phyloP scores from a whole-genome alignment of 306 rosid species.

The Calophaca sinica region DNA sequence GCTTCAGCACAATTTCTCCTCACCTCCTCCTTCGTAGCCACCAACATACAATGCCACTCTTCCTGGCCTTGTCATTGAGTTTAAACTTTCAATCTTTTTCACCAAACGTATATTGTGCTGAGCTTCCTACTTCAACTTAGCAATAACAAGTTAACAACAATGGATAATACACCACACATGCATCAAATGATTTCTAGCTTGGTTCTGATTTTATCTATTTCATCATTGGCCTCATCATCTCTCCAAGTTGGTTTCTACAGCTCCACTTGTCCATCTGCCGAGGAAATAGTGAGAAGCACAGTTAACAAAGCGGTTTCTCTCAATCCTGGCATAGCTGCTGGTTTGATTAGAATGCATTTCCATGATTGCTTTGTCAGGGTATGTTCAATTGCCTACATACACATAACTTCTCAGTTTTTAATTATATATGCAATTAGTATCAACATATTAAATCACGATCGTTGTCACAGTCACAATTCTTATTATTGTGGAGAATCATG shows the following conservation, averaged over 20 bases:
- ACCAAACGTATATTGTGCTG: no score
- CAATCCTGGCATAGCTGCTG: constrained; percentile 43
- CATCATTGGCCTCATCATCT: constrained; percentile 33
- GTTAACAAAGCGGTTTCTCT: constrained; percentile 37
- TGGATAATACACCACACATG: background rate
- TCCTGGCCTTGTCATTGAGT: no score
- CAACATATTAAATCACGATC: no score
- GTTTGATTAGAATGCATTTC: constrained; percentile 44
- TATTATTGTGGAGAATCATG: no score
- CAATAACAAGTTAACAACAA: background rate
- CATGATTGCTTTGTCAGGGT: constrained; percentile 50
- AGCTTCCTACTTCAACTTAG: background rate
- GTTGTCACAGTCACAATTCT: no score
- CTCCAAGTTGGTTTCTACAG: constrained; percentile 36
- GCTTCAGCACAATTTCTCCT: background rate
- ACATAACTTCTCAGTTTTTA: no score
- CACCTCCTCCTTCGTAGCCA: background rate
- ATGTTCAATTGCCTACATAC: background rate
- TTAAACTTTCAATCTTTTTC: no score
- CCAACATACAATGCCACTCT: no score
- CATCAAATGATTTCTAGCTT: constrained; percentile 6
- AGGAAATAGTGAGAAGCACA: constrained; percentile 30
- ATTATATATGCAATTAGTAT: no score
- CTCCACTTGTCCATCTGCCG: constrained; percentile 40
- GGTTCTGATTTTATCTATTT: constrained; percentile 7